phyloP scores from a whole-genome alignment of 202 grass and related monocot genomes.

The Sporobolus alterniflorus region DNA sequence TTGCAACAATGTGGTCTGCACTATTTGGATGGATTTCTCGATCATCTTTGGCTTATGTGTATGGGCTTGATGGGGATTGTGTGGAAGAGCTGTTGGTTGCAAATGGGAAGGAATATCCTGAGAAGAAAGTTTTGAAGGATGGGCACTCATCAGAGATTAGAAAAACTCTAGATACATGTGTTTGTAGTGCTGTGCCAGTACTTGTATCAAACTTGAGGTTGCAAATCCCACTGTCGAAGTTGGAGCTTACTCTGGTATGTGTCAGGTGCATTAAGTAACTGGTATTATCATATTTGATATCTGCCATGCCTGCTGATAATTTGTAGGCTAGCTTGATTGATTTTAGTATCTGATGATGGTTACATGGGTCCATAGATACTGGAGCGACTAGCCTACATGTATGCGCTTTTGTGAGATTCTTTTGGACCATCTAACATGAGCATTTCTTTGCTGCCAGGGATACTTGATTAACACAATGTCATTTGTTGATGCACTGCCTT shows the following conservation, averaged over 20 bases:
- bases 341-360: not conserved
- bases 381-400: not conserved
- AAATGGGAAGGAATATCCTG: constrained; percentile 67
- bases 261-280: not conserved
- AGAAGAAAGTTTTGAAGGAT: constrained; percentile 59
- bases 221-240: constrained; percentile 67
- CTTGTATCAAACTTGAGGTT: constrained; percentile 65
- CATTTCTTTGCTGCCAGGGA: constrained; percentile 39
- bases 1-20: constrained; percentile 70
- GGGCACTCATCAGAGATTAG: constrained; percentile 82
- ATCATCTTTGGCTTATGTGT: constrained; percentile 74
- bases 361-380: not conserved
- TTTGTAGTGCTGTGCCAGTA: constrained; percentile 62
- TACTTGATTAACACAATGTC: constrained; percentile 89
- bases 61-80: constrained; percentile 57
- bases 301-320: not conserved
- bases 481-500: constrained; percentile 72
- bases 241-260: constrained; percentile 87
- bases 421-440: constrained; percentile 15
- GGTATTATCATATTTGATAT: not conserved
- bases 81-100: constrained; percentile 69
- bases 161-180: constrained; percentile 73
- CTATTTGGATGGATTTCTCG: constrained; percentile 85
- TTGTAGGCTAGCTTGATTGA: not conserved
- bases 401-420: not conserved